Base-by-base conservation (phyloP, 768 basidiomycete species). In the Mrakia frigida region DNA sequence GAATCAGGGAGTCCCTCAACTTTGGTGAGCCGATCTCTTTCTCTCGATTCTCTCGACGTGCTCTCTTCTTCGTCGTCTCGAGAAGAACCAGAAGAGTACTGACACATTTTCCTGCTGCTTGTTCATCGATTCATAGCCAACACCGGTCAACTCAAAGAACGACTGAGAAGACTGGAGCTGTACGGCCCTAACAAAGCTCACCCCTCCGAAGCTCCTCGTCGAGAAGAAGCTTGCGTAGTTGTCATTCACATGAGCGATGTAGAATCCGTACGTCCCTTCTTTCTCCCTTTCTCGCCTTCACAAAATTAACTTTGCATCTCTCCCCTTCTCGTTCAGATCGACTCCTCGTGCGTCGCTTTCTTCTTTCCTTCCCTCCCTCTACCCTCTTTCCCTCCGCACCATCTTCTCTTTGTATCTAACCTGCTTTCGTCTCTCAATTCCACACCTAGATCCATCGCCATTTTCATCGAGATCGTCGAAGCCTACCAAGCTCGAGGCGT, bases 131-230 rank as follows among this genome's bases (percentile, higher is more conserved):
- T 6, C 23, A 35, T 70, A 92, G 94, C 96, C 18, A 99, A 99
- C 82, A 95, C 95, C 31, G 92, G 94, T 50, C 94, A 95, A 81
- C 85, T 99, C 31, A 98, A 98, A 86, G 94, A 85, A 60, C 79
- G 84, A 18, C 78, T 85, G 4, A 76, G 84, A 65, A 91, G 94
- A 91, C 86, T 99, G 70, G 96, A 99, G 80, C 82, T 96, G 63
- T 99, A 98, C 80, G 96, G 96, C 1, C 83, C 88, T 13, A 86
- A 88, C 65, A 89, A 86, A 79, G 89, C 86, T 31, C 97, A 98
- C 84, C 97, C 97, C 0, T 93, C 92, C 1, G 96, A 98, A 78
- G 89, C 87, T 75, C 95, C 85, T 2, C 86, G 89, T 21, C 86
- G 94, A 78, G 88, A 89, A 73, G 87, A 90, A 75, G 90, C 94